Evolutionary conservation across 345 rosid genomes (phyloP).

Genomic region (Lagerstroemia speciosa): DNA sequence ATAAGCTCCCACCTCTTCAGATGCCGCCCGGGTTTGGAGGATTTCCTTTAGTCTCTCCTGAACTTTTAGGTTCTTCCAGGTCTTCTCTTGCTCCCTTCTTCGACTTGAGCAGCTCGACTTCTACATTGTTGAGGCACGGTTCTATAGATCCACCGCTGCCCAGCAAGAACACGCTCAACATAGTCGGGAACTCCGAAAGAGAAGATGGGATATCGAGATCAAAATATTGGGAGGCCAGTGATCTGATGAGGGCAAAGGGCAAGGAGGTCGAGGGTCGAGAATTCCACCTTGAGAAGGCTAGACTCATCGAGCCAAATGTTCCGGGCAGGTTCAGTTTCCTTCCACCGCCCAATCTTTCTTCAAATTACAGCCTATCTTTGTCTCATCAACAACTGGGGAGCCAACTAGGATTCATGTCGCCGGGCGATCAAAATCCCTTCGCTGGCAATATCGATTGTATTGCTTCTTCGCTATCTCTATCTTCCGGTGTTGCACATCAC

Average conservation of each 20-base stretch:
- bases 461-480: constrained; percentile 17
- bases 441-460: no score
- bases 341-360: constrained; percentile 35
- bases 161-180: constrained; percentile 27
- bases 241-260: constrained; percentile 30
- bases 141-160: constrained; percentile 12
- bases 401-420: constrained; percentile 33
- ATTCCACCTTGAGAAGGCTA: constrained; percentile 36
- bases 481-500: no score
- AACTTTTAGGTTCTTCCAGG: not conserved
- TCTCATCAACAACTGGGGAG: constrained; percentile 48
- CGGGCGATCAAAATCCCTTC: constrained; percentile 26
- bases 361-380: no score
- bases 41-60: constrained; percentile 1
- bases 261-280: constrained; percentile 24
- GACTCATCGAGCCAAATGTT: constrained; percentile 33
- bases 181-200: constrained; percentile 2
- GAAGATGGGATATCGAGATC: no score
- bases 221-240: constrained; percentile 45
- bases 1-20: constrained; percentile 19
- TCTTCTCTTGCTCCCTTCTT: no score
- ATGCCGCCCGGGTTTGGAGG: constrained; percentile 10
- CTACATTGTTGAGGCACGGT: constrained; percentile 5
- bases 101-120: not conserved
- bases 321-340: constrained; percentile 34